Percentiles rank a stretch among this genome's conserved stretches.
Evolutionary conservation across 805 yeast species (phyloP).

Genomic region (Candida caryicola): DNA sequence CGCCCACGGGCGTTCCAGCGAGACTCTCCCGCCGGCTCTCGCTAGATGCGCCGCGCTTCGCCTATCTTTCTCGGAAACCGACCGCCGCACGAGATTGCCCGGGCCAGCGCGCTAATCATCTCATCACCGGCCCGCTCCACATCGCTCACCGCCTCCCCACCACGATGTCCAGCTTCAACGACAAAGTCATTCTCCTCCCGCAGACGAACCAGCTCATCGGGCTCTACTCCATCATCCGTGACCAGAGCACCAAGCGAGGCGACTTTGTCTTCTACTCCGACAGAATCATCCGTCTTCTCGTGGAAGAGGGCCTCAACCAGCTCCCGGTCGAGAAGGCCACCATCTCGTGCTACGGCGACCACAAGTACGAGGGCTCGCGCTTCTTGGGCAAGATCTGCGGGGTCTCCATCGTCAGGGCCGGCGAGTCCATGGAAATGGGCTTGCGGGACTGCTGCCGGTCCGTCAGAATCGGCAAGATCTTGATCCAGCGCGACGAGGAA

Average conservation of each 20-base stretch:
- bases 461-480: conserved; percentile 92
- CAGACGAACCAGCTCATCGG: conserved; percentile 90
- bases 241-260: conserved; percentile 73
- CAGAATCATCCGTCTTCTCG: conserved; percentile 87
- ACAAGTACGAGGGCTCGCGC: conserved; percentile 67
- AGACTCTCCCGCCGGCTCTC: too few relatives aligned
- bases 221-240: conserved; percentile 86
- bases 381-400: conserved; percentile 96
- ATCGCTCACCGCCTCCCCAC: conserved; percentile 8
- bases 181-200: conserved; percentile 67
- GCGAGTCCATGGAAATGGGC: conserved; percentile 99
- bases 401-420: conserved; percentile 96
- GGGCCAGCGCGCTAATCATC: too few relatives aligned
- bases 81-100: too few relatives aligned
- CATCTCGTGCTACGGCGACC: conserved; percentile 76
- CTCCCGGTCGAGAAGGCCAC: conserved; percentile 74
- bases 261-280: conserved; percentile 96
- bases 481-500: conserved; percentile 97
- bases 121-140: too few relatives aligned
- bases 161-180: conserved; percentile 11
- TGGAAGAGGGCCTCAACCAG: conserved; percentile 93
- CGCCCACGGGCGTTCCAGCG: too few relatives aligned
- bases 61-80: too few relatives aligned
- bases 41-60: too few relatives aligned
- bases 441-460: conserved; percentile 95